Percentiles rank a stretch among this genome's conserved stretches.
phyloP scores from a whole-genome alignment of 495 filamentous ascomycete species.

The Neurospora sp. region DNA sequence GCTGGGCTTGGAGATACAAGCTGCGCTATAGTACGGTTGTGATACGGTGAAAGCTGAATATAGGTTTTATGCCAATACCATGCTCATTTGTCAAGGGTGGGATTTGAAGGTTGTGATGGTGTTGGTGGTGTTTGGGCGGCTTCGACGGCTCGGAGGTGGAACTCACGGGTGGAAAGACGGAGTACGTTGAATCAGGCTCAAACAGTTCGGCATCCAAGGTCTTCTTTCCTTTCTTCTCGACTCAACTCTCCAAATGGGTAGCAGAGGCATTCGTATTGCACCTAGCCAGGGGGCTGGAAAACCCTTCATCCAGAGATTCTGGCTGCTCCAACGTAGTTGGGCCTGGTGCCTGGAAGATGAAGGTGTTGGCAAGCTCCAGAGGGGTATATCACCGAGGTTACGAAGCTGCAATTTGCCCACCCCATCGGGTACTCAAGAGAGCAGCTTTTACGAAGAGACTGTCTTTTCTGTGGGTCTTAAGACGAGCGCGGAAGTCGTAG shows the following conservation, averaged over 20 bases:
- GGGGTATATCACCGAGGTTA: no score
- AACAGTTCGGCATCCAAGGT: not conserved
- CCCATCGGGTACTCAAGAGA: not conserved
- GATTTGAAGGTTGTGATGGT: no score
- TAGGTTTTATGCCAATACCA: conserved; percentile 19
- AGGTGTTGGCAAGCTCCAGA: no score
- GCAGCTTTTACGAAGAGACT: conserved; percentile 5
- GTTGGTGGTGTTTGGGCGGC: not conserved
- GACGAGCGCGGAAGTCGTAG: not conserved
- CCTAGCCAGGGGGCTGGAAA: no score
- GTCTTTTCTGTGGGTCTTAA: not conserved
- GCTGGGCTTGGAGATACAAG: not conserved
- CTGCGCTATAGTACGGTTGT: not conserved
- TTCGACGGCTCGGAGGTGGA: no score
- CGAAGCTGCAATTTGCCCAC: conserved; percentile 4
- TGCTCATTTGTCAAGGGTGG: conserved; percentile 14
- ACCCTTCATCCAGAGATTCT: no score
- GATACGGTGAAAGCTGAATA: not conserved
- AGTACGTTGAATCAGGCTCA: conserved; percentile 6
- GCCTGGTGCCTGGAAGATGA: no score
- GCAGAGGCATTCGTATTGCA: no score
- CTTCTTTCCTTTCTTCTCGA: not conserved
- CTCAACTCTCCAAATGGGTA: no score
- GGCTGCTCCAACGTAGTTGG: no score
- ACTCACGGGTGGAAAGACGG: conserved; percentile 1